Base-by-base conservation (phyloP, 306 rosid genomes). In the Geum urbanum region DNA sequence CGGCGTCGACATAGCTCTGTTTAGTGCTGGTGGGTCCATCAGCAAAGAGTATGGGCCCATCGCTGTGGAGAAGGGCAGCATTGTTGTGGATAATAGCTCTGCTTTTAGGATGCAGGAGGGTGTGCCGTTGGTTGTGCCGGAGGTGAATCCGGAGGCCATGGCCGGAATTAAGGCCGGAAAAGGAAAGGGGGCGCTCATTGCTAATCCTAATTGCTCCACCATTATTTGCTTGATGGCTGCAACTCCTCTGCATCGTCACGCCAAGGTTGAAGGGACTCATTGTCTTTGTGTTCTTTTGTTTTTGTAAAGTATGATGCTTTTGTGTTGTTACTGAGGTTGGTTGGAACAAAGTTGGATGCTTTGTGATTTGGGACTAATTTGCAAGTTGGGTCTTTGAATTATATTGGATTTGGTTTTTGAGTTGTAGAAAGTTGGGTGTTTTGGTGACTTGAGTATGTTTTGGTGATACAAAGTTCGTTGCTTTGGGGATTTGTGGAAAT, bases 121-220 rank as follows among this genome's bases (percentile, higher is more conserved):
- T 9, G 96, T 94, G 24, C 97, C 97, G 0, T 73, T 94, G 76
- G 97, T 94, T 55, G 86, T 94, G n/a, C 99, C 99, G 0, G 99
- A 94, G 70, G 99, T 94, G 41, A 94, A 94, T 73, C 99, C 99
- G 20, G 95, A 91, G n/a, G 96, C 96, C 0, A 84, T 94, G 96
- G 72, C 63, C 4, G 76, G 84, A 7, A 91, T 94, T 64, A 88
- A 84, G 76, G 67, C 80, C 35, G 97, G 97, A 47, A 79, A 0
- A 5, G 97, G 97, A 10, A 89, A 87, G 62, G 99, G 99, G 13
- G 91, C 92, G 0, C 86, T 94, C 12, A 89, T 94, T 52, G 96
- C 99, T 0, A 94, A 94, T 79, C 99, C 99, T 12, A 94, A 94
- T 86, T 94, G 99, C 86, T 91, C 99, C 19, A 94, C 99, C 47